These are phyloP conservation scores for Naganishia friedmannii DNA, from an alignment of 768 basidiomycete species.

Conservation along the genomic window DNA sequence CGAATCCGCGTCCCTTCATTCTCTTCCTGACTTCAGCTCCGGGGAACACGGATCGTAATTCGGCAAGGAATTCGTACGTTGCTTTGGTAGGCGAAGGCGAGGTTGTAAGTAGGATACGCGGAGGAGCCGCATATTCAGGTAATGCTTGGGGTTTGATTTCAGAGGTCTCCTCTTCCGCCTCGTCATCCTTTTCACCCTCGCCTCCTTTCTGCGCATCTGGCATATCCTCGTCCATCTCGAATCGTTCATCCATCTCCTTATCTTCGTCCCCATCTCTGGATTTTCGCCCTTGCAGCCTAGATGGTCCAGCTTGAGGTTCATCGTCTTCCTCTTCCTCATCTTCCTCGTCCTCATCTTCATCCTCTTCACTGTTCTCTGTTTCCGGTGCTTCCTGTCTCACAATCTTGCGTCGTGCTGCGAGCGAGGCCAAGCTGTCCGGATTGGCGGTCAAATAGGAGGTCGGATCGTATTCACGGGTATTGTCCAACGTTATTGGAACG, in stretches of 20 bases:
- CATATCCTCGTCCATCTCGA: slow-evolving; percentile 20
- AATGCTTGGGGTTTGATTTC: slow-evolving; percentile 49
- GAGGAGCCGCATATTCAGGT: slow-evolving; percentile 61
- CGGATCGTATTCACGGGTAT: slow-evolving; percentile 70
- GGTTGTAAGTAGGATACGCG: slow-evolving; percentile 88
- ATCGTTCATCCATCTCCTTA: slow-evolving; percentile 12
- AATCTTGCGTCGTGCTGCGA: slow-evolving; percentile 29
- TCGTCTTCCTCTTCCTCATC: slow-evolving; percentile 34
- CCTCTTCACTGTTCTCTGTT: slow-evolving; percentile 31
- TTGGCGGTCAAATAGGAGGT: slow-evolving; percentile 53
- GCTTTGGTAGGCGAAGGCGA: slow-evolving; percentile 80
- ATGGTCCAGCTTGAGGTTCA: slow-evolving; percentile 49
- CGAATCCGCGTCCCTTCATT: slow-evolving; percentile 84
- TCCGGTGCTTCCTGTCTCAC: not conserved
- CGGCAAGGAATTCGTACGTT: slow-evolving; percentile 90
- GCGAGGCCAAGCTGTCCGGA: slow-evolving; percentile 44
- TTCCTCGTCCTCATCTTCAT: slow-evolving; percentile 55
- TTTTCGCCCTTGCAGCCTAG: slow-evolving; percentile 37
- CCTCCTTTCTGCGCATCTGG: slow-evolving; percentile 22
- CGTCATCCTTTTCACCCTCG: slow-evolving; percentile 21
- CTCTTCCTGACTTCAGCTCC: slow-evolving; percentile 84
- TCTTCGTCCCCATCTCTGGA: not conserved
- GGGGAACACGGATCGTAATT: slow-evolving; percentile 81
- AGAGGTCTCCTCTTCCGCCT: slow-evolving; percentile 33
- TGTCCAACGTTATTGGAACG: slow-evolving; percentile 87